Evolutionary conservation across 306 rosid genomes (phyloP).

Genomic region (Malus sylvestris): DNA sequence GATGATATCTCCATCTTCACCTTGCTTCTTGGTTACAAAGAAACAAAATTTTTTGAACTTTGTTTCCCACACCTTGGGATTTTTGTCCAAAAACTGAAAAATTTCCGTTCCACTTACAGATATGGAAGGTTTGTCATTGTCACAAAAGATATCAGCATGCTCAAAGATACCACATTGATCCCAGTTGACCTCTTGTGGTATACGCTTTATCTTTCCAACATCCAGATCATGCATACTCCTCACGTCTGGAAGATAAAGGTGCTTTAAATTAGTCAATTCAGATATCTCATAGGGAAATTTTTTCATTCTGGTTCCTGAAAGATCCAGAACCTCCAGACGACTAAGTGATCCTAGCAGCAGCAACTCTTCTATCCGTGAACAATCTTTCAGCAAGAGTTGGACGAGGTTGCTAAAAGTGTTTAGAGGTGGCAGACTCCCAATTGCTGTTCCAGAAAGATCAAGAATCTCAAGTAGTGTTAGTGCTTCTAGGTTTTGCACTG

Average conservation of each 20-base stretch:
- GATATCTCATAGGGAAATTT: slow-evolving; percentile 16
- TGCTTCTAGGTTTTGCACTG: background rate
- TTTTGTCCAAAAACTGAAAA: slow-evolving; percentile 11
- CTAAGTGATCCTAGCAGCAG: background rate
- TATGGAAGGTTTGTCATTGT: background rate
- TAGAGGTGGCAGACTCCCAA: slow-evolving; percentile 12
- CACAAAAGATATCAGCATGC: background rate
- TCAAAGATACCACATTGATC: background rate
- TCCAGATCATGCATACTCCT: background rate
- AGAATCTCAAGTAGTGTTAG: slow-evolving; percentile 17
- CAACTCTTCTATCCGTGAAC: slow-evolving; percentile 2
- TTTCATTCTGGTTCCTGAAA: slow-evolving; percentile 14
- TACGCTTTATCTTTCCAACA: slow-evolving; percentile 1
- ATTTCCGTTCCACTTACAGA: background rate
- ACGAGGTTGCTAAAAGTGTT: slow-evolving; percentile 4
- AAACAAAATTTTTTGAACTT: slow-evolving; percentile 3
- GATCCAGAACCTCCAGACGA: slow-evolving; percentile 24
- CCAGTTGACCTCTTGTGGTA: background rate
- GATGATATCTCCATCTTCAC: background rate
- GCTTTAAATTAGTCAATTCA: background rate
- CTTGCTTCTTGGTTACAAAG: slow-evolving; percentile 1
- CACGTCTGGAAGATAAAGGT: slow-evolving; percentile 18
- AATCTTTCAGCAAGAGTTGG: slow-evolving; percentile 20
- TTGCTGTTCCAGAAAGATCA: slow-evolving; percentile 18
- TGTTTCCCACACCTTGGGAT: slow-evolving; percentile 3